Conservation (phyloP, 2,329 filamentous ascomycete genomes). For the Colletotrichum scovillei region DNA sequence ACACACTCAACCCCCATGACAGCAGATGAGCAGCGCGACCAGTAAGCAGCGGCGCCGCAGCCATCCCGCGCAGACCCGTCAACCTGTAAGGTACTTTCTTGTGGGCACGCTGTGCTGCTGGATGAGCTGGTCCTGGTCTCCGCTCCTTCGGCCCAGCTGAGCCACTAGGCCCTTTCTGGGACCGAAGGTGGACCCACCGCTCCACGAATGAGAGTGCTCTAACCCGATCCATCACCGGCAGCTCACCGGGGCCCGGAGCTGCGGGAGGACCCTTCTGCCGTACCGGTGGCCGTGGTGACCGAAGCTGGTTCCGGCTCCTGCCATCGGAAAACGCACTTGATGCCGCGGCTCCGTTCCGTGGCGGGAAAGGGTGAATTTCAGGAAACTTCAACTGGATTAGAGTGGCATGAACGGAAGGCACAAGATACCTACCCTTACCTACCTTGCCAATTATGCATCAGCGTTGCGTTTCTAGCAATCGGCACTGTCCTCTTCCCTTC, state of each 20-base stretch:
- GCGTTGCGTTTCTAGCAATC: neutral
- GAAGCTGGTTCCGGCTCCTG: constrained; percentile 18
- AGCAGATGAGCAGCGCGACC: neutral
- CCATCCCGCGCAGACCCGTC: constrained; percentile 10
- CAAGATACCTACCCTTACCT: neutral
- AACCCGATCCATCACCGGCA: constrained; percentile 28
- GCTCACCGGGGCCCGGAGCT: constrained; percentile 5
- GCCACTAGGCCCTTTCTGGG: constrained; percentile 22
- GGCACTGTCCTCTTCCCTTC: neutral
- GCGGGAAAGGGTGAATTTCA: neutral
- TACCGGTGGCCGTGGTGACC: constrained; percentile 16
- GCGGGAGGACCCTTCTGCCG: constrained; percentile 6
- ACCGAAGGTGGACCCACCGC: constrained; percentile 6
- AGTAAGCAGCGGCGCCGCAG: constrained; percentile 4
- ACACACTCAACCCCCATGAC: constrained; percentile 19
- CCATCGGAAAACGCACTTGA: neutral
- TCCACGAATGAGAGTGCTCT: neutral
- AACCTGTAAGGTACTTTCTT: neutral
- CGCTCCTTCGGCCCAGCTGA: constrained; percentile 1
- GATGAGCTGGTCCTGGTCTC: constrained; percentile 16
- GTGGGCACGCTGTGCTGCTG: constrained; percentile 16
- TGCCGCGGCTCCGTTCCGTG: neutral
- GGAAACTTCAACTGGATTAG: neutral
- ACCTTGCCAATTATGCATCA: no score
- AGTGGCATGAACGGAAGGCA: neutral